A percentile compares a stretch with the other conserved stretches of the same genome.
Conservation (phyloP, 2,329 filamentous ascomycete genomes). For the Hymenoscyphus repandus region DNA sequence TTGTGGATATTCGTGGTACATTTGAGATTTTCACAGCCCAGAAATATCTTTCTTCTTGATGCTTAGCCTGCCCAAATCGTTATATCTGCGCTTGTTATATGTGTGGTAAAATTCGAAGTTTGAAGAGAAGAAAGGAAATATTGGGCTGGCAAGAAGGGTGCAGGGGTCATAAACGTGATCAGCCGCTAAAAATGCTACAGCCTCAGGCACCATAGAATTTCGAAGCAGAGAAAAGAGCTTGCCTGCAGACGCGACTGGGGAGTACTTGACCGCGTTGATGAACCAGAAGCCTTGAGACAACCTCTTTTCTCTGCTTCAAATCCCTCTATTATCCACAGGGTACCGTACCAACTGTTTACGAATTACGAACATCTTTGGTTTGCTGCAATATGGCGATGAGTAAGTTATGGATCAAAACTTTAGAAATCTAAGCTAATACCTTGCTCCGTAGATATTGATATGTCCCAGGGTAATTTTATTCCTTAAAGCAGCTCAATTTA, state of each 20-base stretch:
- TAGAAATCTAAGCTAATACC: conserved; percentile 25
- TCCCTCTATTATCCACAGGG: conserved; percentile 1
- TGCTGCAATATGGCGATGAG: conserved; percentile 52
- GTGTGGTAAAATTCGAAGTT: not conserved
- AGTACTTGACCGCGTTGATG: conserved; percentile 18
- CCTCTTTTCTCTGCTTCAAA: conserved; percentile 7
- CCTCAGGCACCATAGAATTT: conserved; percentile 15
- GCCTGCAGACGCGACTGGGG: conserved; percentile 18
- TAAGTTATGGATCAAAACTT: conserved; percentile 36
- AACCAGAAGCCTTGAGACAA: conserved; percentile 8
- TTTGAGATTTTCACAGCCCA: no score
- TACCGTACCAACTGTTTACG: conserved; percentile 5
- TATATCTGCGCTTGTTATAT: no score
- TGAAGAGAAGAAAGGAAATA: not conserved
- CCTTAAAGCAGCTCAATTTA: not conserved
- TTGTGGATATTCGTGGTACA: no score
- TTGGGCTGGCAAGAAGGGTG: no score
- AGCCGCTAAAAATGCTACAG: conserved; percentile 2
- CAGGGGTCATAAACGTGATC: not conserved
- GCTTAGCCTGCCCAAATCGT: no score
- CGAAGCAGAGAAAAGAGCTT: conserved; percentile 12
- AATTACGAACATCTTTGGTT: conserved; percentile 15
- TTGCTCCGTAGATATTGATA: conserved; percentile 62
- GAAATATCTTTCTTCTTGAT: no score
- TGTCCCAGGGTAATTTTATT: conserved; percentile 66